Percentiles rank a stretch among this genome's conserved stretches.
Evolutionary conservation across 495 filamentous ascomycete species (phyloP).

Genomic region (Neurospora cerealis): DNA sequence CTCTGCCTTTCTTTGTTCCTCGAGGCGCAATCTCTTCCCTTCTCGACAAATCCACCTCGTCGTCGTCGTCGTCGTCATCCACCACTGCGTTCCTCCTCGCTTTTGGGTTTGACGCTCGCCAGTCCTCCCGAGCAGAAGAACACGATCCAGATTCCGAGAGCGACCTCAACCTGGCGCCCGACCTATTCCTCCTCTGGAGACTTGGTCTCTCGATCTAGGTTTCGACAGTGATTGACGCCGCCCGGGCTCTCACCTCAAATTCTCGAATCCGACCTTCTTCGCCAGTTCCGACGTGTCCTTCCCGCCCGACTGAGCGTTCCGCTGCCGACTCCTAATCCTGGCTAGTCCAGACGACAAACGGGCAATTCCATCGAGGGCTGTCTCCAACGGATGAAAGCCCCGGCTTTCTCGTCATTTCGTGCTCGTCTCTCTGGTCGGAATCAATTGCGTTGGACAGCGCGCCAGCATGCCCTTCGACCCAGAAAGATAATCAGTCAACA

Average conservation of each 20-base stretch:
- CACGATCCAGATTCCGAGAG: neutral
- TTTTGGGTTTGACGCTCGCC: conserved; percentile 12
- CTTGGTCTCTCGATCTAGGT: neutral
- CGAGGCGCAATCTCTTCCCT: conserved; percentile 17
- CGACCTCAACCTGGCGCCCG: neutral
- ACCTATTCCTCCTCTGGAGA: neutral
- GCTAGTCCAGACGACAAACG: neutral
- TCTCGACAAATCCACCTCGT: neutral
- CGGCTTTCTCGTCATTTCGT: conserved; percentile 7
- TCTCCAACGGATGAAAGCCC: conserved; percentile 19
- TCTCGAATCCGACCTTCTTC: neutral
- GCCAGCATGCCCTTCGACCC: conserved; percentile 51
- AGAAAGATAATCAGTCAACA: conserved; percentile 36
- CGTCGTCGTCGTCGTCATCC: conserved; percentile 4
- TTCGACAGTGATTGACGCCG: neutral
- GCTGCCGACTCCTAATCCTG: neutral
- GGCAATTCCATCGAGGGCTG: neutral
- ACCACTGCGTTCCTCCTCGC: conserved; percentile 17
- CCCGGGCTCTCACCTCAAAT: neutral
- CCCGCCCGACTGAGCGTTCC: conserved; percentile 3
- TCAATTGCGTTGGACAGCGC: conserved; percentile 30
- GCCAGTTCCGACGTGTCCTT: conserved; percentile 9
- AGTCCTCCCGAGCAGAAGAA: conserved; percentile 3
- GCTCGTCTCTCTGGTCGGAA: conserved; percentile 8
- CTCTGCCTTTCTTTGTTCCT: conserved; percentile 21